These are phyloP conservation scores for Corylus americana DNA, from an alignment of 306 rosid genomes.

Conservation along the genomic window DNA sequence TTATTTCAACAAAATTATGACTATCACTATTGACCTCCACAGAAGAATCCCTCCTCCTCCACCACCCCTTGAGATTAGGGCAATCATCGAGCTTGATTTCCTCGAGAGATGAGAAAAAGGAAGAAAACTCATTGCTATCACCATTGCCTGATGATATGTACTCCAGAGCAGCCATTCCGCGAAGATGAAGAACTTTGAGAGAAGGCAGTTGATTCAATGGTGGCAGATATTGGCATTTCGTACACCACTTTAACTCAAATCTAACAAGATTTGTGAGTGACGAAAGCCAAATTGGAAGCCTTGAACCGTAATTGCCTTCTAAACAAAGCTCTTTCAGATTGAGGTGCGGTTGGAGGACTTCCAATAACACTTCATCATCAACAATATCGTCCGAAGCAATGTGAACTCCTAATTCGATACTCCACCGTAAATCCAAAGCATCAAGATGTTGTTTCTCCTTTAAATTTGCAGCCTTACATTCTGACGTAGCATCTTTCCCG, in stretches of 20 bases:
- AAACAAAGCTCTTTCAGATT: not conserved
- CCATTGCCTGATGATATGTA: not conserved
- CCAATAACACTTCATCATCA: not conserved
- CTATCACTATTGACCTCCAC: too few species aligned
- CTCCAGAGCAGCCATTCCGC: not conserved
- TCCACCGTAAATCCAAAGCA: slow-evolving; percentile 8
- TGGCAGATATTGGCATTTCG: not conserved
- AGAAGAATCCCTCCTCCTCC: too few species aligned
- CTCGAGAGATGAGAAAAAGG: too few species aligned
- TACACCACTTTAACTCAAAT: not conserved
- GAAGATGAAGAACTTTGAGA: slow-evolving; percentile 12
- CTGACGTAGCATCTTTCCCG: too few species aligned
- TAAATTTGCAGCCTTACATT: not conserved
- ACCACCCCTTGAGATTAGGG: too few species aligned
- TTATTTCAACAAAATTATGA: too few species aligned
- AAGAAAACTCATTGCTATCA: too few species aligned
- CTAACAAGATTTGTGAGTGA: not conserved
- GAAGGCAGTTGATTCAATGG: not conserved
- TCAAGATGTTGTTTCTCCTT: not conserved
- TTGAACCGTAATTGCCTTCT: not conserved
- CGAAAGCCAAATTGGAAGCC: not conserved
- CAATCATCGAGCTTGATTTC: fast-evolving
- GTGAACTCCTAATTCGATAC: not conserved
- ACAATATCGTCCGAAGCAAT: too few species aligned
- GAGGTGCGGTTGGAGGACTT: not conserved